Evolutionary conservation across 495 filamentous ascomycete species (phyloP).

Genomic region (Aspergillus incahuasiensis): DNA sequence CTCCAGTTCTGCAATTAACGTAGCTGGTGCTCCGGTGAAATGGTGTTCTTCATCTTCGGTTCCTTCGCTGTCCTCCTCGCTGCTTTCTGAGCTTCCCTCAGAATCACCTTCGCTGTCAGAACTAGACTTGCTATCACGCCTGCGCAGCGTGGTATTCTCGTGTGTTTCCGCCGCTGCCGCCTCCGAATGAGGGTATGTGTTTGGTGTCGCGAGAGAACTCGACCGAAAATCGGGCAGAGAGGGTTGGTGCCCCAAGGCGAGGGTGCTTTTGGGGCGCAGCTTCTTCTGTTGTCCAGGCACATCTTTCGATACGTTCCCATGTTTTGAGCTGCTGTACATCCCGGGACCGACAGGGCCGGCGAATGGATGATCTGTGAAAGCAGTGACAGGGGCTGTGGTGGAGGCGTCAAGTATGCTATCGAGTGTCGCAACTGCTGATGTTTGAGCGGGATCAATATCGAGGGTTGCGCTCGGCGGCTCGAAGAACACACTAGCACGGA

Average conservation of each 20-base stretch:
- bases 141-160: conserved; percentile 18
- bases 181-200: conserved; percentile 15
- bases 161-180: conserved; percentile 15
- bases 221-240: conserved; percentile 15
- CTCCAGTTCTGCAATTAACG: conserved; percentile 87
- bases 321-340: conserved; percentile 51
- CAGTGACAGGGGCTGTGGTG: conserved; percentile 81
- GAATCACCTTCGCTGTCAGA: conserved; percentile 10
- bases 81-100: conserved; percentile 17
- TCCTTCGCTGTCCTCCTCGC: conserved; percentile 25
- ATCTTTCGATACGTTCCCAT: conserved; percentile 24
- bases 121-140: conserved; percentile 21
- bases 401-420: conserved; percentile 96
- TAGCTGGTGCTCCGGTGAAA: conserved; percentile 73
- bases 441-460: conserved; percentile 65
- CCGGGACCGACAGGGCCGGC: conserved; percentile 66
- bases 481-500: conserved; percentile 88
- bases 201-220: conserved; percentile 8
- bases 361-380: conserved; percentile 90
- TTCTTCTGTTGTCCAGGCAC: conserved; percentile 19
- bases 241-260: conserved; percentile 17
- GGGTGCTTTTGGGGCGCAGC: conserved; percentile 19
- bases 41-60: conserved; percentile 29
- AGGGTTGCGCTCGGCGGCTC: conserved; percentile 60
- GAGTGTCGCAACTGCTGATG: conserved; percentile 81